These are phyloP conservation scores for Lecanoromycetidae sp. DNA, from an alignment of 2,329 filamentous ascomycete species.

Conservation along the genomic window DNA sequence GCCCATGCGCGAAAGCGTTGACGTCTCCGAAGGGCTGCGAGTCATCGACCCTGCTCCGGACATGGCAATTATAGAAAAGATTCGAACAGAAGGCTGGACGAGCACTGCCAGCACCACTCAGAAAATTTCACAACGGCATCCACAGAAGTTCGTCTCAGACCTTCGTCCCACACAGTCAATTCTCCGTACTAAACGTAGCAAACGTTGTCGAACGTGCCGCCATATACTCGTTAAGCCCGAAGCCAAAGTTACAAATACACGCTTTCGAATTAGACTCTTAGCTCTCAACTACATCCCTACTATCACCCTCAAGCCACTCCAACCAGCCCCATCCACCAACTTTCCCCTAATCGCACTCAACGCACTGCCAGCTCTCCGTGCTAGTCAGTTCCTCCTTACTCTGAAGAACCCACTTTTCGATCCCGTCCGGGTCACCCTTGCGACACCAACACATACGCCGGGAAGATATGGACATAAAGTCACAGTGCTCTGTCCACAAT, in stretches of 20 bases:
- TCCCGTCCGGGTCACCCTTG: slow-evolving; percentile 71
- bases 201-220: slow-evolving; percentile 81
- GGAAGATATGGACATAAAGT: slow-evolving; percentile 67
- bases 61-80: slow-evolving; percentile 45
- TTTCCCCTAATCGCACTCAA: slow-evolving; percentile 31
- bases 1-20: slow-evolving; percentile 69
- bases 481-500: slow-evolving; percentile 86
- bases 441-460: slow-evolving; percentile 67
- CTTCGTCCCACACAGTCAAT: slow-evolving; percentile 72
- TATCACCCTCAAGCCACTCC: slow-evolving; percentile 53
- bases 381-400: slow-evolving; percentile 72
- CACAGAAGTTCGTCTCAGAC: slow-evolving; percentile 53
- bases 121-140: slow-evolving; percentile 34
- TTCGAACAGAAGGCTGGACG: slow-evolving; percentile 51
- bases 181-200: slow-evolving; percentile 82
- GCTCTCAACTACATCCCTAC: slow-evolving; percentile 80
- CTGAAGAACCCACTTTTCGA: slow-evolving; percentile 94
- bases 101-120: slow-evolving; percentile 47
- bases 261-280: slow-evolving; percentile 85
- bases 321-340: slow-evolving; percentile 28
- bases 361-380: slow-evolving; percentile 36
- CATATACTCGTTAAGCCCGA: slow-evolving; percentile 95
- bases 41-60: slow-evolving; percentile 49
- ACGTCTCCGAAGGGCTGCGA: slow-evolving; percentile 58
- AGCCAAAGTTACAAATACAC: slow-evolving; percentile 72